These are phyloP conservation scores for Erodium moschatum DNA, from an alignment of 441 rosid genomes.

Conservation along the genomic window DNA sequence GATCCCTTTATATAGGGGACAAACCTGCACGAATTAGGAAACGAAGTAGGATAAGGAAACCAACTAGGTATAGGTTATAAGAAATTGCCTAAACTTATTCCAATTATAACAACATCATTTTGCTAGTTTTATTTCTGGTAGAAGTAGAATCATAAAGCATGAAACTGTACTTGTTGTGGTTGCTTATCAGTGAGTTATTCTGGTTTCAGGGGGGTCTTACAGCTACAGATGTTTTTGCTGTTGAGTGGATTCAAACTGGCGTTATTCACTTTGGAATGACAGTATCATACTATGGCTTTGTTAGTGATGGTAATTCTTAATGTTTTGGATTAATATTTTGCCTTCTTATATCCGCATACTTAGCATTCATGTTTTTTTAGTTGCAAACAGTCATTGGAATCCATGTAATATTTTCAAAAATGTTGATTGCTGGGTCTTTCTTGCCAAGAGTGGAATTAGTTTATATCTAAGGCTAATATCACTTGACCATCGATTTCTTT, in stretches of 20 bases:
- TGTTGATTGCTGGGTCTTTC: not conserved
- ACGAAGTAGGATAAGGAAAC: too few relatives aligned
- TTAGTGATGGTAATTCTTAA: constrained; percentile 66
- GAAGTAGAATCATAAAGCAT: not conserved
- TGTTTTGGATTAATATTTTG: not conserved
- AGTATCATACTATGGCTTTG: constrained; percentile 91
- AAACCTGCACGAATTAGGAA: too few relatives aligned
- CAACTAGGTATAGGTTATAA: too few relatives aligned
- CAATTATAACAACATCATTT: not conserved
- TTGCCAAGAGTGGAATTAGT: not conserved
- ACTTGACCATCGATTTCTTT: not conserved
- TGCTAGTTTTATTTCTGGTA: not conserved
- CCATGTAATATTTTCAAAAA: not conserved
- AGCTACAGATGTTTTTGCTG: constrained; percentile 89
- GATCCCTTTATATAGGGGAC: too few relatives aligned
- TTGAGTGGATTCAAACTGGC: constrained; percentile 86
- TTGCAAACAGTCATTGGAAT: not conserved
- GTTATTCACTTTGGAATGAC: constrained; percentile 83
- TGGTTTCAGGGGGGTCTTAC: constrained; percentile 82
- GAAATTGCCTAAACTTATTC: too few relatives aligned
- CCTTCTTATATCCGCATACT: not conserved
- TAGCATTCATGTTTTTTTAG: not conserved
- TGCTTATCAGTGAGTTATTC: constrained; percentile 16
- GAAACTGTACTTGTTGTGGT: constrained; percentile 9
- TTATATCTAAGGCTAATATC: not conserved